Evolutionary conservation across 2,329 filamentous ascomycete genomes (phyloP).

Genomic region (Cladosporium oxysporum): DNA sequence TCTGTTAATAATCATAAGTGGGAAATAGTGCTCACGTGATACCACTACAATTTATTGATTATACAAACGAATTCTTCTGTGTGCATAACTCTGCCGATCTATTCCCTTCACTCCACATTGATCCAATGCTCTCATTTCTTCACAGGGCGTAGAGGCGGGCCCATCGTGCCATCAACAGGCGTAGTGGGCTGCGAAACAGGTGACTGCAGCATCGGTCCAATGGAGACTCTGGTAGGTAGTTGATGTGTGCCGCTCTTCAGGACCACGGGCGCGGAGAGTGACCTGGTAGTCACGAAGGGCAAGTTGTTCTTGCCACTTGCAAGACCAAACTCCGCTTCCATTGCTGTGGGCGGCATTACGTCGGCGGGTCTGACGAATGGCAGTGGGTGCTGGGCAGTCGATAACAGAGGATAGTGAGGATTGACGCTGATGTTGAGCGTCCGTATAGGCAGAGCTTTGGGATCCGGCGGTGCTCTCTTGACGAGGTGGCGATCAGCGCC

Average conservation of each 20-base stretch:
- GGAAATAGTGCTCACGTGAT: background rate
- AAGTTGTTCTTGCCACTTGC: background rate
- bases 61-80: background rate
- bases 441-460: background rate
- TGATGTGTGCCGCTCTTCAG: background rate
- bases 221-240: background rate
- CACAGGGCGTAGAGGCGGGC: background rate
- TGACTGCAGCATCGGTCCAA: background rate
- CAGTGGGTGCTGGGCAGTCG: background rate
- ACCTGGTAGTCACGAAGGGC: background rate
- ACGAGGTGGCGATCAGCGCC: background rate
- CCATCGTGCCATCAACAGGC: background rate
- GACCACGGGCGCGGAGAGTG: background rate
- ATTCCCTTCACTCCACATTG: background rate
- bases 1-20: background rate
- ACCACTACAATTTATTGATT: background rate
- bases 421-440: background rate
- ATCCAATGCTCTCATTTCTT: background rate
- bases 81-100: background rate
- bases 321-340: background rate
- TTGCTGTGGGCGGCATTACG: background rate
- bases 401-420: background rate
- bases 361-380: slow-evolving; percentile 9
- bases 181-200: background rate
- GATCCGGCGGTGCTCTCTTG: background rate